Evolutionary conservation across 768 basidiomycete genomes (phyloP).

Genomic region (Lactifluus echinatus): DNA sequence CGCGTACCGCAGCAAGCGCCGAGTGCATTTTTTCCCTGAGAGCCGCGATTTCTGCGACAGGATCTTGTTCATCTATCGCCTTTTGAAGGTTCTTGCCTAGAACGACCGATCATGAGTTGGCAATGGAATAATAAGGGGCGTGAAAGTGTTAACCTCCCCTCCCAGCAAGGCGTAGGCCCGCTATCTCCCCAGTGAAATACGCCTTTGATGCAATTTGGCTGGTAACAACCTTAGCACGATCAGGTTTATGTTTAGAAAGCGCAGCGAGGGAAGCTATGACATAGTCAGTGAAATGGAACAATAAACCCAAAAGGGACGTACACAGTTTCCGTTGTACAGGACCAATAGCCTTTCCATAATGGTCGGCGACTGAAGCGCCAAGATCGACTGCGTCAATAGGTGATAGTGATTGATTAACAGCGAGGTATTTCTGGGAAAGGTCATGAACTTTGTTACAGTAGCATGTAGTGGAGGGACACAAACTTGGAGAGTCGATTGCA

Average conservation of each 20-base stretch:
- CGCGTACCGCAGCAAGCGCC: conserved; percentile 58
- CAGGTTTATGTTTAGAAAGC: conserved; percentile 59
- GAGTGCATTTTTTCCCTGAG: conserved; percentile 61
- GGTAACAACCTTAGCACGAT: conserved; percentile 71
- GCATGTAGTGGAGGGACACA: neutral
- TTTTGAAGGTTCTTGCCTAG: conserved; percentile 54
- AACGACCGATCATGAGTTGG: neutral
- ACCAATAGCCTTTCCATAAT: conserved; percentile 75
- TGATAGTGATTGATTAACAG: conserved; percentile 58
- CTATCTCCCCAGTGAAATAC: conserved; percentile 84
- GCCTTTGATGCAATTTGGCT: conserved; percentile 86
- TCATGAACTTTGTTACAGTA: neutral
- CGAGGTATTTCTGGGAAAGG: conserved; percentile 69
- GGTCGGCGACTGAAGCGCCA: conserved; percentile 83
- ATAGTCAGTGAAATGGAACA: neutral
- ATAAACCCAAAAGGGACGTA: conserved; percentile 30
- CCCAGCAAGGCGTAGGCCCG: conserved; percentile 66
- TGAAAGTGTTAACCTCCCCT: conserved; percentile 42
- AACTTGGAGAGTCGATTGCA: conserved; percentile 89
- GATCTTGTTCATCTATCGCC: conserved; percentile 49
- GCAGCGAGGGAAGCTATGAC: conserved; percentile 43
- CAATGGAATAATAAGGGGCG: no score
- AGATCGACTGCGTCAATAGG: conserved; percentile 77
- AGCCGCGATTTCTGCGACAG: conserved; percentile 50
- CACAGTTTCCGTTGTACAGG: conserved; percentile 68